These are phyloP conservation scores for Chaetoscypha palmicola DNA, from an alignment of 2,329 filamentous ascomycete species.

Conservation along the genomic window DNA sequence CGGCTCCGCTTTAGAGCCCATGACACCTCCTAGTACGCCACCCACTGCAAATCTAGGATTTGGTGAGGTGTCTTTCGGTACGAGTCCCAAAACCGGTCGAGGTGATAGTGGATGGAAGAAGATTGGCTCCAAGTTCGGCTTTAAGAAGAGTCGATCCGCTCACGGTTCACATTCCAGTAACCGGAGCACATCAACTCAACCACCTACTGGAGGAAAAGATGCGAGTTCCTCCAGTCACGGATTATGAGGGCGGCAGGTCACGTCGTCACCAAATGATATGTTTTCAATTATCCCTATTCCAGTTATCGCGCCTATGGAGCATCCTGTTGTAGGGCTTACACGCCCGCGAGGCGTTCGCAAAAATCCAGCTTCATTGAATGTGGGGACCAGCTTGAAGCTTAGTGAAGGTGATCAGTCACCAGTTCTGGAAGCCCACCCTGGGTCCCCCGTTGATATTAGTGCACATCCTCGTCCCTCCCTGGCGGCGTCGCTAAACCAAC, in stretches of 20 bases:
- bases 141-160: constrained; percentile 45
- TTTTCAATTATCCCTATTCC: constrained; percentile 27
- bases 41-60: constrained; percentile 46
- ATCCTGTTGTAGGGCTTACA: constrained; percentile 20
- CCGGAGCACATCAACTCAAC: constrained; percentile 29
- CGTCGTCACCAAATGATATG: constrained; percentile 38
- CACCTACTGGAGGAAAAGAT: constrained; percentile 31
- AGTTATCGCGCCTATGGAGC: constrained; percentile 25
- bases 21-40: constrained; percentile 70
- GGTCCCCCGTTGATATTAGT: constrained; percentile 28
- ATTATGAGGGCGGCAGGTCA: constrained; percentile 54
- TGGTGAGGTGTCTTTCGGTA: constrained; percentile 21
- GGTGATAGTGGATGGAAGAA: constrained; percentile 53
- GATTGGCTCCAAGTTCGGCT: constrained; percentile 53
- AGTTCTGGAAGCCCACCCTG: constrained; percentile 29
- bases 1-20: constrained; percentile 45
- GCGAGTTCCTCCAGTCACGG: constrained; percentile 32
- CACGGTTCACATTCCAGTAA: constrained; percentile 38
- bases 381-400: constrained; percentile 26
- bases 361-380: constrained; percentile 20
- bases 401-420: constrained; percentile 26
- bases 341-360: constrained; percentile 15
- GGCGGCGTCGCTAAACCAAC: constrained; percentile 20
- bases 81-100: constrained; percentile 19
- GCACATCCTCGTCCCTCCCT: constrained; percentile 22